Conservation (phyloP, 2,329 filamentous ascomycete genomes). For the Pyricularia sp. region DNA sequence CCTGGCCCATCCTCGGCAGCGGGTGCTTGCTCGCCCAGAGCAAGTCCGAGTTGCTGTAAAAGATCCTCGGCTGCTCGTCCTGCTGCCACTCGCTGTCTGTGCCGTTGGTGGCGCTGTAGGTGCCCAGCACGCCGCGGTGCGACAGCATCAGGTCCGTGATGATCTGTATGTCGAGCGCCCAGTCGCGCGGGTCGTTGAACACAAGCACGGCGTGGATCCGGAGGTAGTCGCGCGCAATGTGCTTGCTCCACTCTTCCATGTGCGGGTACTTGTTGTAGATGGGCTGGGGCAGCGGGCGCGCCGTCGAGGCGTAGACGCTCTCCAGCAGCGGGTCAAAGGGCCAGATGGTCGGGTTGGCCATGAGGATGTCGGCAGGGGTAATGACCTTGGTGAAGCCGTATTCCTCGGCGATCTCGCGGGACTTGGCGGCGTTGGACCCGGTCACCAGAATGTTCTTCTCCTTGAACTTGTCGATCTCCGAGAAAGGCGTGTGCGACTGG, state of each 20-base stretch:
- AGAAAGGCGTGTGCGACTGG: constrained; percentile 86
- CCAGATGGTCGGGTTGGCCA: constrained; percentile 65
- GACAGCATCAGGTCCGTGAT: constrained; percentile 79
- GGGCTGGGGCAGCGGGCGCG: constrained; percentile 45
- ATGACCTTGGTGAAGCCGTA: constrained; percentile 78
- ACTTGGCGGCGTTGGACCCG: constrained; percentile 58
- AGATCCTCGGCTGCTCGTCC: constrained; percentile 68
- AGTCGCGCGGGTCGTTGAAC: constrained; percentile 94
- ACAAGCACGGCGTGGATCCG: constrained; percentile 88
- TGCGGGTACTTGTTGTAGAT: background rate
- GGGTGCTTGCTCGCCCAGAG: constrained; percentile 83
- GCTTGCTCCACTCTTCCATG: background rate
- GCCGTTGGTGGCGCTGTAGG: constrained; percentile 65
- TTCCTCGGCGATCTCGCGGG: constrained; percentile 63
- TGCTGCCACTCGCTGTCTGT: constrained; percentile 73
- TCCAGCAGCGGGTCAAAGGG: constrained; percentile 67
- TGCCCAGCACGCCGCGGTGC: constrained; percentile 68
- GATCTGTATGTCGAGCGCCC: constrained; percentile 82
- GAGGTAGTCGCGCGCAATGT: constrained; percentile 23
- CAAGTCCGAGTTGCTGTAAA: constrained; percentile 85
- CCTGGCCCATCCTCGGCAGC: constrained; percentile 81
- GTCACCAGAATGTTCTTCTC: constrained; percentile 66
- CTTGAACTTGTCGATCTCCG: constrained; percentile 51
- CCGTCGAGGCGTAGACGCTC: constrained; percentile 49
- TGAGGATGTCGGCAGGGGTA: constrained; percentile 76